These are phyloP conservation scores for Basipetospora chlamydospora DNA, from an alignment of 2,329 filamentous ascomycete species.

Conservation along the genomic window DNA sequence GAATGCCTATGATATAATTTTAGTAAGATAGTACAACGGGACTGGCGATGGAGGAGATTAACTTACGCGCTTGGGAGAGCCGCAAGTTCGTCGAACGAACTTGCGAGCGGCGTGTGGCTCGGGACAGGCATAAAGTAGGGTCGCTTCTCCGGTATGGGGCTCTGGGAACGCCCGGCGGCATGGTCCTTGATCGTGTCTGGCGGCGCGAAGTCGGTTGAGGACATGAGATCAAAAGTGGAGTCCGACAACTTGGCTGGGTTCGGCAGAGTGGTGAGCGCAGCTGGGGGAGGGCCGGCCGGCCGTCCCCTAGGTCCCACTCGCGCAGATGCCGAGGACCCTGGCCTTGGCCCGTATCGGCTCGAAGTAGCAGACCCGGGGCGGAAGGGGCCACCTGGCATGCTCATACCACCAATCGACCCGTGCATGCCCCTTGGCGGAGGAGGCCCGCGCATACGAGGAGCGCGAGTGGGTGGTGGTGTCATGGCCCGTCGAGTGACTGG, in stretches of 20 bases:
- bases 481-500: slow-evolving; percentile 80
- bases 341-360: slow-evolving; percentile 31
- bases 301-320: slow-evolving; percentile 9
- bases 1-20: slow-evolving; percentile 36
- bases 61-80: slow-evolving; percentile 85
- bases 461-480: slow-evolving; percentile 75
- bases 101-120: slow-evolving; percentile 63
- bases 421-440: slow-evolving; percentile 25
- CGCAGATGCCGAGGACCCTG: slow-evolving; percentile 50
- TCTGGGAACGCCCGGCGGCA: slow-evolving; percentile 52
- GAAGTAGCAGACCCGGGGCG: slow-evolving; percentile 19
- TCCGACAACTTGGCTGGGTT: slow-evolving; percentile 76
- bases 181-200: slow-evolving; percentile 53
- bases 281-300: slow-evolving; percentile 46
- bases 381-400: slow-evolving; percentile 23
- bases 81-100: slow-evolving; percentile 74
- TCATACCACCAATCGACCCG: slow-evolving; percentile 35
- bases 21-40: slow-evolving; percentile 15
- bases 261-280: slow-evolving; percentile 60
- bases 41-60: too few relatives aligned
- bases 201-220: slow-evolving; percentile 74
- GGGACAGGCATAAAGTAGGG: slow-evolving; percentile 64
- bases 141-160: slow-evolving; percentile 46
- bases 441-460: slow-evolving; percentile 27
- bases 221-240: slow-evolving; percentile 56